phyloP scores from a whole-genome alignment of 371 early-diverging fungal species.

The Funneliformis caledonium region DNA sequence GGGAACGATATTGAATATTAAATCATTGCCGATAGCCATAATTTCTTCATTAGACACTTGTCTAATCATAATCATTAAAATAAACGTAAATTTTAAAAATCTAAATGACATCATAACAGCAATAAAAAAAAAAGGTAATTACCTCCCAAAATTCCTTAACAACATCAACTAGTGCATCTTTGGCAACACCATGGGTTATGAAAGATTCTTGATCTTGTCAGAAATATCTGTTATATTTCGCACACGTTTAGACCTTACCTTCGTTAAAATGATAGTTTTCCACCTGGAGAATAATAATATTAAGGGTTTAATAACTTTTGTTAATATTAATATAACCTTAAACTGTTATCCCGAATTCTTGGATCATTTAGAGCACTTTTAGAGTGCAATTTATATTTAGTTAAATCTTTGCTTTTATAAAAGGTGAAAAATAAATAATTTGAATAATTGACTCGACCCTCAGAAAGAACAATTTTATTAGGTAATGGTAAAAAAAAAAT shows the following conservation, averaged over 20 bases:
- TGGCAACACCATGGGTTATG: slow-evolving; percentile 53
- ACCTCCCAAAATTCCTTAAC: slow-evolving; percentile 37
- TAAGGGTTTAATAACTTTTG: too few species aligned
- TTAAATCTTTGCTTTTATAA: too few species aligned
- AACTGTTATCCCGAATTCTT: too few species aligned
- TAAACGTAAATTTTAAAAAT: neutral
- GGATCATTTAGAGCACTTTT: too few species aligned
- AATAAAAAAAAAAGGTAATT: neutral
- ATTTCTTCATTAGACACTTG: neutral
- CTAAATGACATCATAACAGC: neutral
- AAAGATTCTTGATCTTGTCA: slow-evolving; percentile 49
- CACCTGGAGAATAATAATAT: too few species aligned
- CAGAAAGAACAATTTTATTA: neutral
- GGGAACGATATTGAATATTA: slow-evolving; percentile 55
- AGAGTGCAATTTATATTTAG: too few species aligned
- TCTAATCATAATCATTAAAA: neutral
- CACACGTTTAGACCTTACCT: too few species aligned
- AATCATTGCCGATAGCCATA: neutral
- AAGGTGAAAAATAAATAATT: too few species aligned
- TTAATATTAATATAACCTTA: too few species aligned
- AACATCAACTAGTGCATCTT: slow-evolving; percentile 24
- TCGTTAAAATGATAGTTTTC: too few species aligned
- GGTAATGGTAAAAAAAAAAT: neutral
- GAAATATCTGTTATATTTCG: too few species aligned
- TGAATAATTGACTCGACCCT: neutral